Evolutionary conservation across 2,329 filamentous ascomycete species (phyloP), one percentile per base, ranked within the genome.

Genomic region (Trichoderma cornu-damae): DNA sequence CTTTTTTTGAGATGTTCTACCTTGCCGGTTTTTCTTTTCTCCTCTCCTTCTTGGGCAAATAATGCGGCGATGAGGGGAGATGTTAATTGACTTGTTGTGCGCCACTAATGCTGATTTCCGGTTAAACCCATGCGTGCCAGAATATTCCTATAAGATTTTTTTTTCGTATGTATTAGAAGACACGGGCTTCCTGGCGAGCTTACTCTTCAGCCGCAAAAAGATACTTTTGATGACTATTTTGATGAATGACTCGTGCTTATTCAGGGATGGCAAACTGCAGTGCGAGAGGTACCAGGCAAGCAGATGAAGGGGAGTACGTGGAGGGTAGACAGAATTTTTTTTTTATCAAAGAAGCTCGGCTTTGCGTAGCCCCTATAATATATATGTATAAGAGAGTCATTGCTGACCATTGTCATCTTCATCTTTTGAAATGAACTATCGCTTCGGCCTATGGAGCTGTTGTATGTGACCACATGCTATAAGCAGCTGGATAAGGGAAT

Each of bases 401-500:
- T 18, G 7, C n/a, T n/a, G n/a, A n/a, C n/a, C n/a, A n/a, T n/a
- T n/a, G n/a, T n/a, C n/a, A n/a, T n/a, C n/a, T n/a, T n/a, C n/a
- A n/a, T n/a, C n/a, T n/a, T n/a, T n/a, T n/a, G n/a, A n/a, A n/a
- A n/a, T n/a, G n/a, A n/a, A n/a, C n/a, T n/a, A n/a, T n/a, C n/a
- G n/a, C 20, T 16, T 35, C 12, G 42, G 22, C 32, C 40, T 40
- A 38, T 32, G 16, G 42, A 32, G 16, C n/a, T 12, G 20, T 38
- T 37, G 3, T 47, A 30, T 8, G 14, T 47, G 52, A 47, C 52
- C 52, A 55, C 42, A 55, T 55, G 52, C 3, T 47, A 38, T 20
- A 28, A 46, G 28, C 32, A 16, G 40, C 18, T 34, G 26, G 20
- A 18, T 18, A 43, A 24, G 7, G 22, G 26, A 30, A 18, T 18